Base-by-base conservation (phyloP, 805 yeast species). In the Candida hungchunana region DNA sequence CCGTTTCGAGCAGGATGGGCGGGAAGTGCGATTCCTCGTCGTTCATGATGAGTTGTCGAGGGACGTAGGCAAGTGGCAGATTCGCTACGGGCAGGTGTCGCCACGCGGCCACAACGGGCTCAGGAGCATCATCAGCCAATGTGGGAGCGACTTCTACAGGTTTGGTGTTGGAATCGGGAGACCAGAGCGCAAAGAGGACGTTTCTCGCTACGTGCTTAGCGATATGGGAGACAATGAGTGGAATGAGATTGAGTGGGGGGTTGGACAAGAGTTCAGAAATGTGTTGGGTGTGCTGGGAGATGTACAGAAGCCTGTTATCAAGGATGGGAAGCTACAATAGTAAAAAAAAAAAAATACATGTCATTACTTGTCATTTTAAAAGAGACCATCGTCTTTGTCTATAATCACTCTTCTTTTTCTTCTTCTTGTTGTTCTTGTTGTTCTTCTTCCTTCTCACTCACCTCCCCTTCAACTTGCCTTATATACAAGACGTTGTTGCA, bases 41-140 rank as follows among this genome's bases (percentile, higher is more conserved):
- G 50, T 88, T 1, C 94, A 85, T 53, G 97, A 89, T 55, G 97
- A 89, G 46, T 55, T 88, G 29, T 80, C 77, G 40, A 54, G 79
- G 11, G 73, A 71, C 0, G 46, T 79, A 4, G 96, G 97, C 0
- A 72, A 75, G 35, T 63, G 78, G 15, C 82, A 82, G 48, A 55
- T 82, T 2, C 66, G 90, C 31, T 64, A 62, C 13, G 79, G 77
- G 11, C 72, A 75, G 2, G 66, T 81, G 0, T 73, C 85, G 28
- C 68, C 78, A 12, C 65, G 93, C 29, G 96, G 96, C 0, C 97
- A 89, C 51, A 87, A 86, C 52, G 97, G 96, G 0, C 64, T 89
- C 18, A 70, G 71, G 42, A 74, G 82, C 26, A 69, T 89, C 4
- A 71, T 69, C 29, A 45, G 56, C 6, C 27, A 40, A 16, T 55